Evolutionary conservation across 116 monocot species (phyloP), one percentile per base, ranked within the genome.

Genomic region (Phalaenopsis hybrid): DNA sequence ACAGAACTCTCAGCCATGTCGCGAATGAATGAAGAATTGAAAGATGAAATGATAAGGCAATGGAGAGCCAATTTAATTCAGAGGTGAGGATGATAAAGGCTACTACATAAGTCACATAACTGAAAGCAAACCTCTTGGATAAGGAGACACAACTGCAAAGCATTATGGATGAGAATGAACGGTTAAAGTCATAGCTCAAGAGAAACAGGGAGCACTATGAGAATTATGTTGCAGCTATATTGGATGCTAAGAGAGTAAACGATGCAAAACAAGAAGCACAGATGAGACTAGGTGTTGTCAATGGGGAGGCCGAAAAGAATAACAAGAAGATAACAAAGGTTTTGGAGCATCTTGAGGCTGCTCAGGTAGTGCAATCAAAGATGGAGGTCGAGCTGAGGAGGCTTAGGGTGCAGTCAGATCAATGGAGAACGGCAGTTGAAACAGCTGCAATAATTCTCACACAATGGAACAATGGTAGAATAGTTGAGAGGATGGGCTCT

Each of bases 401-500:
- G 79, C 79, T 95, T 17, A 86, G 93, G 75, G 83, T 95, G 23
- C 98, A 99, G 61, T 88, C 92, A 0, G 92, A 99, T 41, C 98
- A 95, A 63, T 99, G 98, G 98, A 87, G 95, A 80, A 99, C 95
- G 83, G 98, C 93, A 0, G 98, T 93, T 0, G 98, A 99, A 79
- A 91, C 94, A 0, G 95, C 95, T 0, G 92, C 93, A 10, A 88
- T 93, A 31, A 0, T 31, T 31, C 31, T 31, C 31, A 31, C 31
- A 31, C 0, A 0, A 31, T 31, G 31, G 31, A 31, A 31, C 0
- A 31, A 31, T 31, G 31, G 31, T 0, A 31, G 31, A 31, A 31
- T 31, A 31, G 31, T 31, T 31, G 31, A 31, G 31, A 31, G 31
- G 31, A 31, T 31, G 31, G 31, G 31, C 31, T 31, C 31, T 31